Percentiles rank a stretch among this genome's conserved stretches.
Conservation (phyloP, 257 asterid genomes). For the Ilex asprella region DNA sequence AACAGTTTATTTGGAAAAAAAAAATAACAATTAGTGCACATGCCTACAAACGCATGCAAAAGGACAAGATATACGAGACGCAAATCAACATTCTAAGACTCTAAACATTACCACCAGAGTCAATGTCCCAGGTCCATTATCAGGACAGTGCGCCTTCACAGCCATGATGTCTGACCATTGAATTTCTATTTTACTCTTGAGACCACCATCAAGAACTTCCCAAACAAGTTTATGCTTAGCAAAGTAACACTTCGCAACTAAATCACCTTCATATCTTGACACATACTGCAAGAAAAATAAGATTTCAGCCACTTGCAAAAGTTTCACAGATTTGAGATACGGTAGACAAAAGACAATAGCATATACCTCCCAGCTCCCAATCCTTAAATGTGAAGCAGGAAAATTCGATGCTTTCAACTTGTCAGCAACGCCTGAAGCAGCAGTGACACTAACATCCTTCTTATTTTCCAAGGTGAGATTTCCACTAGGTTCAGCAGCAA, state of each 20-base stretch:
- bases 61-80: slow-evolving; percentile 1
- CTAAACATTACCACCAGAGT: slow-evolving; percentile 52
- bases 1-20: neutral
- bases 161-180: slow-evolving; percentile 79
- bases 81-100: neutral
- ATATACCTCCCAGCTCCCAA: slow-evolving; percentile 88
- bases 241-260: slow-evolving; percentile 90
- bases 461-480: slow-evolving; percentile 15
- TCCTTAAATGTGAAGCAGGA: slow-evolving; percentile 50
- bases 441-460: slow-evolving; percentile 29
- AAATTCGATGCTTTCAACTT: slow-evolving; percentile 83
- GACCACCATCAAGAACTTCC: slow-evolving; percentile 85
- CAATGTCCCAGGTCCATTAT: slow-evolving; percentile 46
- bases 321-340: neutral
- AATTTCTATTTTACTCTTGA: slow-evolving; percentile 84
- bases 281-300: slow-evolving; percentile 50
- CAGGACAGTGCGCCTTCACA: slow-evolving; percentile 63
- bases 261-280: slow-evolving; percentile 74
- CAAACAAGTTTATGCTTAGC: slow-evolving; percentile 88
- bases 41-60: slow-evolving; percentile 1
- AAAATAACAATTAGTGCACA: neutral
- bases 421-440: slow-evolving; percentile 39
- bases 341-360: slow-evolving; percentile 7
- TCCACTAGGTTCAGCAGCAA: slow-evolving; percentile 18
- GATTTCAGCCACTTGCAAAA: neutral